Evolutionary conservation across 1,139 yeast species (phyloP).

Genomic region (Kodamaea sp.): DNA sequence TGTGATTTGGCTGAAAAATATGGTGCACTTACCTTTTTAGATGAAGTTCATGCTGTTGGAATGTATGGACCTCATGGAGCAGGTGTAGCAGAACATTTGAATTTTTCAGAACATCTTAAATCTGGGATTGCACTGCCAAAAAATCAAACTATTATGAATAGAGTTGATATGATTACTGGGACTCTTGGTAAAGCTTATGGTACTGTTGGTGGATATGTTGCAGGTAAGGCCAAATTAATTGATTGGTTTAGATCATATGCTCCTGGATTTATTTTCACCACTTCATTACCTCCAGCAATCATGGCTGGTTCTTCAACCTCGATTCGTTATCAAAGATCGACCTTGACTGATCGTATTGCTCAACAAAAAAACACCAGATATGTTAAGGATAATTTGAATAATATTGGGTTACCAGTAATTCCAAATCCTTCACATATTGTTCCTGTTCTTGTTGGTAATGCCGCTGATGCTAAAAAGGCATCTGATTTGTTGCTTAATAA

Average conservation of each 20-base stretch:
- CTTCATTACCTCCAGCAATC: constrained; percentile 93
- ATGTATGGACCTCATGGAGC: constrained; percentile 99
- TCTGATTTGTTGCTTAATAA: constrained; percentile 82
- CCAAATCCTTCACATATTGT: constrained; percentile 98
- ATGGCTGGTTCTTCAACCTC: constrained; percentile 95
- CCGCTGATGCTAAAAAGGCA: constrained; percentile 86
- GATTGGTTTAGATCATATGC: constrained; percentile 97
- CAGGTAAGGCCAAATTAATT: constrained; percentile 77
- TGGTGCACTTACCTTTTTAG: constrained; percentile 94
- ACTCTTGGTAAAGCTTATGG: constrained; percentile 97
- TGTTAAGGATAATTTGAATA: constrained; percentile 67
- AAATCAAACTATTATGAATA: constrained; percentile 66
- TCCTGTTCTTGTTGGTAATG: constrained; percentile 92
- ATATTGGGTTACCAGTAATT: constrained; percentile 85
- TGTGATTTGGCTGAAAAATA: constrained; percentile 96
- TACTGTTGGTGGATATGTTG: constrained; percentile 95
- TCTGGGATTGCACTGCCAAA: constrained; percentile 57
- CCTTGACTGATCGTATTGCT: constrained; percentile 70
- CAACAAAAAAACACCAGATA: constrained; percentile 87
- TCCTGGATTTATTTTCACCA: constrained; percentile 96
- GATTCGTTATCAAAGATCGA: constrained; percentile 76
- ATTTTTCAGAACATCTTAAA: constrained; percentile 75
- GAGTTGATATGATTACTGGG: constrained; percentile 95
- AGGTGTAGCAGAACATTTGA: constrained; percentile 96
- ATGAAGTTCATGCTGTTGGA: constrained; percentile 98